Conservation (phyloP, 768 basidiomycete species). For the Termitomyces sp. region DNA sequence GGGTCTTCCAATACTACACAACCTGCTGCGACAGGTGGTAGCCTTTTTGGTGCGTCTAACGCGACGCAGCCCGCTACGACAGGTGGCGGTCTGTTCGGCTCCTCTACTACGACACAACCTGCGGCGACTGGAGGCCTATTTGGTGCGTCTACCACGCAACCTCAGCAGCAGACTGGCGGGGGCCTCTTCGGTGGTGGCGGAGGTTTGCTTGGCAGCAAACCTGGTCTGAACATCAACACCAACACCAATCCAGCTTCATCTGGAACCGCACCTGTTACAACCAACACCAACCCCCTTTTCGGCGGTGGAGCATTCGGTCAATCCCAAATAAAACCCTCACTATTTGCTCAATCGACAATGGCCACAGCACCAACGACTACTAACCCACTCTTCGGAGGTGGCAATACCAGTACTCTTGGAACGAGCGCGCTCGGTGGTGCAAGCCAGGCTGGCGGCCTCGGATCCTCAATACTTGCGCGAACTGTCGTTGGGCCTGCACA, state of each 20-base stretch:
- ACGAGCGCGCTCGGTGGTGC: slow-evolving; percentile 29
- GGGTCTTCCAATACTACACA: slow-evolving; percentile 18
- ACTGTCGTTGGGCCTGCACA: slow-evolving; percentile 29
- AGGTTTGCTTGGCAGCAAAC: slow-evolving; percentile 7
- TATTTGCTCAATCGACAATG: slow-evolving; percentile 19
- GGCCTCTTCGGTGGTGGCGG: slow-evolving; percentile 1
- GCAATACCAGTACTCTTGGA: slow-evolving; percentile 21
- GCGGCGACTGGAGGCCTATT: slow-evolving; percentile 25
- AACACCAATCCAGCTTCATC: slow-evolving; percentile 13
- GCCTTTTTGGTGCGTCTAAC: slow-evolving; percentile 25
- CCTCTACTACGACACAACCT: slow-evolving; percentile 14
- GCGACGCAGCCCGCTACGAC: slow-evolving; percentile 5
- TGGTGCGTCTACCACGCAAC: slow-evolving; percentile 13
- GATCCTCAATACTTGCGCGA: slow-evolving; percentile 32
- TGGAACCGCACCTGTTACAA: slow-evolving; percentile 18
- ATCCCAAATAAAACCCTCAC: slow-evolving; percentile 19
- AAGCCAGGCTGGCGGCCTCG: slow-evolving; percentile 18
- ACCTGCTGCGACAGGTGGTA: slow-evolving; percentile 18
- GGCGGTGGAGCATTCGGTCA: slow-evolving; percentile 18
- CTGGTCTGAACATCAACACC: slow-evolving; percentile 19
- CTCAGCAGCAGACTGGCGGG: slow-evolving; percentile 3
- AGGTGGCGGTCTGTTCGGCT: slow-evolving; percentile 27
- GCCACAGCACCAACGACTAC: slow-evolving; percentile 5
- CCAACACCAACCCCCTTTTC: slow-evolving; percentile 20
- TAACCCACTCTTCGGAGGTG: slow-evolving; percentile 20